These are phyloP conservation scores for Rachicladosporium sp. DNA, from an alignment of 2,329 filamentous ascomycete species.

Conservation along the genomic window DNA sequence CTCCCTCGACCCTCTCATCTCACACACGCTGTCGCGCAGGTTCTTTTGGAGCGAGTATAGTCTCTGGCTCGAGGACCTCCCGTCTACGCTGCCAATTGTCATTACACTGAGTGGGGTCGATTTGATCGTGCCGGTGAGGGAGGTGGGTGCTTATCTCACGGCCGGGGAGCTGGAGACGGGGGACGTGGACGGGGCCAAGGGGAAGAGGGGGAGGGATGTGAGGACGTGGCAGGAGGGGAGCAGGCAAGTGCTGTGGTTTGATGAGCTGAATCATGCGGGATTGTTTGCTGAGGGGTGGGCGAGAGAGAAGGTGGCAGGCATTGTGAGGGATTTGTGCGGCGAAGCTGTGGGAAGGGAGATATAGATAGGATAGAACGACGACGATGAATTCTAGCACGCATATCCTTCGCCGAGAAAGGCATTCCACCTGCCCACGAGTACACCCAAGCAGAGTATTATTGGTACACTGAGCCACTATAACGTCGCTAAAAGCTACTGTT, in stretches of 20 bases:
- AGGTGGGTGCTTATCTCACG: slow-evolving; percentile 44
- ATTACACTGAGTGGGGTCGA: slow-evolving; percentile 47
- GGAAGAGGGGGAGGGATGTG: not conserved
- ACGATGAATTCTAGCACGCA: no score
- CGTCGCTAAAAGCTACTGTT: no score
- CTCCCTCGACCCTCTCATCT: slow-evolving; percentile 50
- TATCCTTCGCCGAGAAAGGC: no score
- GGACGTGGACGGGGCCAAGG: not conserved
- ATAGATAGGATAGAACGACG: no score
- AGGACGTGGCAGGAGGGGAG: slow-evolving; percentile 26
- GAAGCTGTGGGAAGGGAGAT: not conserved
- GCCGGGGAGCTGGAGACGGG: slow-evolving; percentile 4
- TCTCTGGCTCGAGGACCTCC: slow-evolving; percentile 53
- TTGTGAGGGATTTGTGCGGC: not conserved
- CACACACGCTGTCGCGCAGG: slow-evolving; percentile 47
- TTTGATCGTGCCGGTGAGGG: slow-evolving; percentile 48
- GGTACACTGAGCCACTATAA: no score
- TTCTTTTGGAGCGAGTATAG: slow-evolving; percentile 61
- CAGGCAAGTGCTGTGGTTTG: slow-evolving; percentile 43
- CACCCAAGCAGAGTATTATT: no score
- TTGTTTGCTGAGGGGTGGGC: slow-evolving; percentile 31
- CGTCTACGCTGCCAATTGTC: slow-evolving; percentile 31
- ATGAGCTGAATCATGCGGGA: slow-evolving; percentile 50
- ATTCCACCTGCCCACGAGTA: no score
- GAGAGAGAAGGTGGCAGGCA: not conserved